phyloP scores from a whole-genome alignment of 805 yeast genomes.

The Metschnikowia borealis region DNA sequence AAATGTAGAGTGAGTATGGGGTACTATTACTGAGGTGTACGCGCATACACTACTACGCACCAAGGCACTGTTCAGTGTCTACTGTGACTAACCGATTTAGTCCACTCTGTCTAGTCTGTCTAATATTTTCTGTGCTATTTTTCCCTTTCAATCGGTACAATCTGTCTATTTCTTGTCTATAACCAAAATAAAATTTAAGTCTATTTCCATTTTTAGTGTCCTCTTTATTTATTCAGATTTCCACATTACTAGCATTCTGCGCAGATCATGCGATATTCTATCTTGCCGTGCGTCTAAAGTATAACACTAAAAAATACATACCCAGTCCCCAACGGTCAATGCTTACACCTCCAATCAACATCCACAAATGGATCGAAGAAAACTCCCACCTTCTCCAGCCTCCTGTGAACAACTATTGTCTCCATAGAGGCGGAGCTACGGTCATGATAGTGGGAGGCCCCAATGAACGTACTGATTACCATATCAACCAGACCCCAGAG shows the following conservation, averaged over 20 bases:
- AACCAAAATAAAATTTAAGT: no score
- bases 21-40: no score
- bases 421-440: slow-evolving; percentile 88
- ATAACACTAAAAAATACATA: background rate
- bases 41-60: no score
- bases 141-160: no score
- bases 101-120: no score
- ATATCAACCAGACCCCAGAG: slow-evolving; percentile 90
- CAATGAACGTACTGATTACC: slow-evolving; percentile 89
- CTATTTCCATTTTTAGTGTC: no score
- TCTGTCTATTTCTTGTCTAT: no score
- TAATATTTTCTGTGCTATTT: no score
- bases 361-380: slow-evolving; percentile 76
- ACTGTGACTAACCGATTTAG: no score
- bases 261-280: background rate
- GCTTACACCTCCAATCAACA: slow-evolving; percentile 68
- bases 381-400: slow-evolving; percentile 76
- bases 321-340: slow-evolving; percentile 20
- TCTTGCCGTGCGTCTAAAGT: background rate
- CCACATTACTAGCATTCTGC: background rate
- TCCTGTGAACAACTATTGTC: slow-evolving; percentile 87
- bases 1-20: no score
- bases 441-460: slow-evolving; percentile 97
- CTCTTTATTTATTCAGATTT: background rate
- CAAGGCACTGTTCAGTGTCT: no score